Percentiles rank a stretch among this genome's conserved stretches.
Conservation (phyloP, 2,329 filamentous ascomycete genomes). For the Trichoderma sp. region DNA sequence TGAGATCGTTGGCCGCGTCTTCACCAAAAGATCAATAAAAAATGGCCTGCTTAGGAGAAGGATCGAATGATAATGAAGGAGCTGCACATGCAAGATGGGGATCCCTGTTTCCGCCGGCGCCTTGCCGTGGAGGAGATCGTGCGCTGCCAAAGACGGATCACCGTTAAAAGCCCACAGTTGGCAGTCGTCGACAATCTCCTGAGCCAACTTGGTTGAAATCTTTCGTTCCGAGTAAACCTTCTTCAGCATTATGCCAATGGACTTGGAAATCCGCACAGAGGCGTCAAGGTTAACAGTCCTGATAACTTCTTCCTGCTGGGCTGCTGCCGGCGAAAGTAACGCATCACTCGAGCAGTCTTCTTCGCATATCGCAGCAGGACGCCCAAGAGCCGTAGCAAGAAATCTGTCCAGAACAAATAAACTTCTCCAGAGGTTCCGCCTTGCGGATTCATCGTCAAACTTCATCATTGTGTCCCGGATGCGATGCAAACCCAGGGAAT, state of each 20-base stretch:
- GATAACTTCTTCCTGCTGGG: constrained; percentile 12
- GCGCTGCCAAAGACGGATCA: constrained; percentile 48
- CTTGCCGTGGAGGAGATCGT: constrained; percentile 10
- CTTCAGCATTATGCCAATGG: constrained; percentile 57
- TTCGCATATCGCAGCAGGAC: constrained; percentile 59
- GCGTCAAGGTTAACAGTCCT: constrained; percentile 45
- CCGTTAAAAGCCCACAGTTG: constrained; percentile 31
- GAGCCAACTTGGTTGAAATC: constrained; percentile 55
- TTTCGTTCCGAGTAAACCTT: constrained; percentile 59
- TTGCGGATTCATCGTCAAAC: constrained; percentile 41
- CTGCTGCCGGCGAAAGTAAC: constrained; percentile 27
- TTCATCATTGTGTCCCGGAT: constrained; percentile 54
- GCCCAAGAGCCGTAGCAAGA: constrained; percentile 59
- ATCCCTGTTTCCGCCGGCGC: constrained; percentile 44
- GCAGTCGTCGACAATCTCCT: constrained; percentile 48
- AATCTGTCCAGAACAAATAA: constrained; percentile 64
- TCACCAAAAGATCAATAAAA: constrained; percentile 56
- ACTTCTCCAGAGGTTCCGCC: constrained; percentile 61
- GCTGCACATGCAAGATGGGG: constrained; percentile 59
- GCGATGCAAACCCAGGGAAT: constrained; percentile 60
- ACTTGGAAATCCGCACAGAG: constrained; percentile 54
- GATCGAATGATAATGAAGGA: constrained; percentile 61
- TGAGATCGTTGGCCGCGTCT: constrained; percentile 27
- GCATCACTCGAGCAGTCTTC: constrained; percentile 57
- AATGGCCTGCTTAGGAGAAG: constrained; percentile 64